Percentiles rank a stretch among this genome's conserved stretches.
These are phyloP conservation scores for Daedalea quercina DNA, from an alignment of 768 basidiomycete genomes.

Conservation along the genomic window DNA sequence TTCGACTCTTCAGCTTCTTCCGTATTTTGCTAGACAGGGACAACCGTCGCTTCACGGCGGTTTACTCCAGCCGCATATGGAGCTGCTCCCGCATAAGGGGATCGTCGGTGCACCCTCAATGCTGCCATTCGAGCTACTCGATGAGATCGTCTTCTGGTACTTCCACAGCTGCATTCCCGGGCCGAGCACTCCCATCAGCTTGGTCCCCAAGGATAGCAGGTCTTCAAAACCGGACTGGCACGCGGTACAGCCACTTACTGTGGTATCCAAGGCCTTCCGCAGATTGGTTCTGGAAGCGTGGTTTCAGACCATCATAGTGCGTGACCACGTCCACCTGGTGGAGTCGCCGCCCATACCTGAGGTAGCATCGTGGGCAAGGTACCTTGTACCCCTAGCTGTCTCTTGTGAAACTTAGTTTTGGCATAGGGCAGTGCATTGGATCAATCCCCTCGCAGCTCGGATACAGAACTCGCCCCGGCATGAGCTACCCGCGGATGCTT, in stretches of 20 bases:
- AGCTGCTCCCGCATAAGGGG: no score
- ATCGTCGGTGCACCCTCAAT: no score
- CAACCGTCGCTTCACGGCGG: no score
- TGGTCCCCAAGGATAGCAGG: background rate
- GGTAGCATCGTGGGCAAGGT: background rate
- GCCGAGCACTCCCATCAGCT: background rate
- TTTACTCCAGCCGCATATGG: no score
- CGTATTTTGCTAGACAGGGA: no score
- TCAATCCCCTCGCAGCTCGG: constrained; percentile 7
- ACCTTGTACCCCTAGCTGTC: background rate
- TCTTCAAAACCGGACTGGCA: constrained; percentile 12
- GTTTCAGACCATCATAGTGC: constrained; percentile 10
- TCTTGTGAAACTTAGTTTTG: background rate
- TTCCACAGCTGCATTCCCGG: background rate
- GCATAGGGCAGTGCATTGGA: constrained; percentile 9
- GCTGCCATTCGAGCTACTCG: constrained; percentile 11
- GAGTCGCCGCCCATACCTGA: constrained; percentile 3
- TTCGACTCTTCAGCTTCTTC: no score
- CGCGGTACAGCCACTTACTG: constrained; percentile 3
- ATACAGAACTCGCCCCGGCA: no score
- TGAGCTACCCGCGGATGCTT: no score
- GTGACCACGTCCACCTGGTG: constrained; percentile 1
- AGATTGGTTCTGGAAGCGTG: constrained; percentile 11
- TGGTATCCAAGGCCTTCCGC: constrained; percentile 5
- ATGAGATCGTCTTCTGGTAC: constrained; percentile 8